Conservation (phyloP, 768 basidiomycete genomes). For the Macrocybe gigantea region DNA sequence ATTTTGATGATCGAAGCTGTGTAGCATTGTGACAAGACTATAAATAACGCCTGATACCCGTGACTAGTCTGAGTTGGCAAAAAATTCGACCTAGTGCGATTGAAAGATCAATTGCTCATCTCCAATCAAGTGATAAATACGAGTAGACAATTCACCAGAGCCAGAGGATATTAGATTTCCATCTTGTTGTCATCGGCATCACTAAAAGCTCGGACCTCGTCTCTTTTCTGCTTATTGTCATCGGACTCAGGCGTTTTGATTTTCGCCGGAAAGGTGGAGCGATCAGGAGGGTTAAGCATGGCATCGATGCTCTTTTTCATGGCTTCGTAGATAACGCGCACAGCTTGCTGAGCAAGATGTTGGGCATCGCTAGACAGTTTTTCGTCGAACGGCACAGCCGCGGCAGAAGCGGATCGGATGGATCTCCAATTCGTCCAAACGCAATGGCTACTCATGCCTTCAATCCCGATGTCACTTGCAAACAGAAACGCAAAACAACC, state of each 20-base stretch:
- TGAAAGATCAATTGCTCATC: too few relatives aligned
- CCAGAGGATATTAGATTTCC: conserved; percentile 26
- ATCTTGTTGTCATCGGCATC: conserved; percentile 33
- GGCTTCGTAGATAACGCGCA: conserved; percentile 37
- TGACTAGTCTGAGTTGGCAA: too few relatives aligned
- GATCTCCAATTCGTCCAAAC: conserved; percentile 59
- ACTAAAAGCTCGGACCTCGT: conserved; percentile 18
- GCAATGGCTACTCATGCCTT: conserved; percentile 16
- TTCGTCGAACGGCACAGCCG: conserved; percentile 1
- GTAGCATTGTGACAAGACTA: too few relatives aligned
- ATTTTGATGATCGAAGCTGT: too few relatives aligned
- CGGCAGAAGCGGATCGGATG: background rate
- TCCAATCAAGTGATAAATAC: too few relatives aligned
- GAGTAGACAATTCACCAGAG: background rate
- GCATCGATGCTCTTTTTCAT: conserved; percentile 43
- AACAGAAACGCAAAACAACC: conserved; percentile 73
- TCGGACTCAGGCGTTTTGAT: background rate
- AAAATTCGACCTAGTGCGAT: too few relatives aligned
- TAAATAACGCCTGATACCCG: too few relatives aligned
- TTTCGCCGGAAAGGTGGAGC: background rate
- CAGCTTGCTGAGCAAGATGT: conserved; percentile 43
- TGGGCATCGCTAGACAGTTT: conserved; percentile 38
- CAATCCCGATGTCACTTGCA: conserved; percentile 15
- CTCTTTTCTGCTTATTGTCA: conserved; percentile 3
- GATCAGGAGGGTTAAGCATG: conserved; percentile 4